Base-by-base conservation (phyloP, 768 basidiomycete genomes). In the Cystobasidium onofrii region DNA sequence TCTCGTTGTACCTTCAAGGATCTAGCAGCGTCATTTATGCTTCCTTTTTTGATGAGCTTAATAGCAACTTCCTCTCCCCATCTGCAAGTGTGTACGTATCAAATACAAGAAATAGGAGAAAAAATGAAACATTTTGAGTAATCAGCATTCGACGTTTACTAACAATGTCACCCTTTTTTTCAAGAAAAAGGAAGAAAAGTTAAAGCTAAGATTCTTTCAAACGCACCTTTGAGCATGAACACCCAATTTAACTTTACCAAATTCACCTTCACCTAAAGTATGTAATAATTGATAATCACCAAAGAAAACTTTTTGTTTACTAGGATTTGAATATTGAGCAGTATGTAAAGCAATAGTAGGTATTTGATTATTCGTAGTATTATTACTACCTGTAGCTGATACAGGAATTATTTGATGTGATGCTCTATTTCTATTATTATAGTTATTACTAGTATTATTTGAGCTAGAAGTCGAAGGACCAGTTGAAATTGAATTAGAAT, bases 1-100 rank as follows among this genome's bases (percentile, higher is more conserved):
- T 99, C 96, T 74, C 96, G 85, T 81, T 95, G 91, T 57, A 99
- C 93, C 83, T 99, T 98, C 86, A 95, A 90, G 57, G 75, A 46
- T 54, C 93, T 86, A 4, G 90, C 86, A 17, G 86, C 83, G 71
- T 86, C 89, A 78, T 97, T 94, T 72, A 98, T 87, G 80, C 90
- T 97, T 36, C 92, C 92, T 69, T 93, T 84, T 67, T 93, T 86
- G 78, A 98, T 98, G 73, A 99, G 84, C 84, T 99, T 99, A 79
- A 97, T 93, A 15, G 95, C 95, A n/a, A 95, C 94, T 80, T 97
- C 95, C 81, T 96, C 93, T 34, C 92, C 93, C 88, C 90, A 96
- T 76, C 78, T 43, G 20, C n/a, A n/a, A n/a, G n/a, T n/a, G n/a
- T n/a, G n/a, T n/a, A n/a, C n/a, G n/a, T n/a, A n/a, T n/a, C n/a